phyloP scores from a whole-genome alignment of 164 flowering plant genomes.

The Umbilicus rupestris region DNA sequence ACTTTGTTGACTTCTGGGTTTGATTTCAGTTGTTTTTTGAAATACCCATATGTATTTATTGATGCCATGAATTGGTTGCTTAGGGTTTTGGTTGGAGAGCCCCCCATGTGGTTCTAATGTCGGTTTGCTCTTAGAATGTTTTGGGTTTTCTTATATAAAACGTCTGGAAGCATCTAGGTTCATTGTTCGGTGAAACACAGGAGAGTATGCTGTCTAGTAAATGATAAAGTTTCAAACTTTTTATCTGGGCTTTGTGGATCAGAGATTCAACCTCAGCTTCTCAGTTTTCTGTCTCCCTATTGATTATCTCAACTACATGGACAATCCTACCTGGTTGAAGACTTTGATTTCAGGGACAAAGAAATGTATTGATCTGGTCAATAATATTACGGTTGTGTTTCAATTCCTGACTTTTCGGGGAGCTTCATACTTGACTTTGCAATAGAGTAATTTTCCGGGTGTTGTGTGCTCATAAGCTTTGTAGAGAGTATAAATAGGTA shows the following conservation, averaged over 20 bases:
- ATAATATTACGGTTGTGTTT: background rate
- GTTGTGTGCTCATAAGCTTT: background rate
- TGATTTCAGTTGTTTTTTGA: background rate
- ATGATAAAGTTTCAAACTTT: constrained; percentile 1
- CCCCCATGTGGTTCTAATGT: background rate
- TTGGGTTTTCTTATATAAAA: too few relatives aligned
- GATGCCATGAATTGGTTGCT: background rate
- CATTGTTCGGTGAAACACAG: background rate
- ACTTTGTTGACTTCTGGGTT: background rate
- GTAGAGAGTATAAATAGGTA: background rate
- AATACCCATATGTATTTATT: background rate
- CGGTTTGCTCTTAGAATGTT: background rate
- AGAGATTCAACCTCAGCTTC: background rate
- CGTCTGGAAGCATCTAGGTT: background rate
- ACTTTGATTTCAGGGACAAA: background rate
- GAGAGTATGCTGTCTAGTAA: background rate
- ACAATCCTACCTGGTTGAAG: background rate
- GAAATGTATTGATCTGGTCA: background rate
- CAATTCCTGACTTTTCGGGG: background rate
- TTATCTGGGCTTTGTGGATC: background rate
- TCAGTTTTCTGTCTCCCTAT: background rate
- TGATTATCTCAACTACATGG: background rate
- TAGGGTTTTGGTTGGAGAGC: background rate
- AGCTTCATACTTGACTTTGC: constrained; percentile 1
- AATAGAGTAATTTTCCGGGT: background rate